Evolutionary conservation across 176 grass and related monocot species (phyloP), one percentile per base, ranked within the genome.

Genomic region (Avena insularis): DNA sequence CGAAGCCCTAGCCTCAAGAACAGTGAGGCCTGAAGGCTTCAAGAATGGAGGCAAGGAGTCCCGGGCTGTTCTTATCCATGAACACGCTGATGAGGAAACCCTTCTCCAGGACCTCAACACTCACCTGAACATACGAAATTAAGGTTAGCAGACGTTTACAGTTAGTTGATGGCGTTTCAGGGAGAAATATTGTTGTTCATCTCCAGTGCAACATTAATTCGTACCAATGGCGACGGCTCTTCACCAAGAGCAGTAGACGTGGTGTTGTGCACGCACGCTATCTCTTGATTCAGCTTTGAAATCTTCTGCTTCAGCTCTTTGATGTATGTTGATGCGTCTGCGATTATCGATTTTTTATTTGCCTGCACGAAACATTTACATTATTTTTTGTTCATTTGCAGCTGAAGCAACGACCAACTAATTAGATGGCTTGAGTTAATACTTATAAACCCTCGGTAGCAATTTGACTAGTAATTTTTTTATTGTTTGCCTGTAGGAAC

Each of bases 291-390:
- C 51, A 97, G 71, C 77, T 61, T 88, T 5, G 51, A 84, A 19
- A 95, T 89, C 74, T 95, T 98, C 75, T 98, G 79, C 86, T 90
- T 93, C 87, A 98, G 79, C 57, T 92, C 90, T 89, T 90, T 81
- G 40, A 98, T 98, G 67, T 98, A 95, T 23, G 87, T 82, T 6
- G 95, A 82, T 33, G 95, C 95, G 57, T 98, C 91, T 43, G 92
- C 43, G 38, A 97, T 85, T 65, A 97, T 95, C 1, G 95, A 95
- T 48, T 82, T 85, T 45, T 92, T 81, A 66, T 88, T 90, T 66
- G 79, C 82, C 95, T 97, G 84, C 60, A 4, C 21, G 40, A 43
- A 11, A 63, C 5, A 78, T 40, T 70, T 8, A 25, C 9, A 2
- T 48, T 2, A 55, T 50, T 5, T 60, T 54, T 13, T 40, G 80